A percentile compares a stretch with the other conserved stretches of the same genome.
These are phyloP conservation scores for Volvariella volvacea DNA, from an alignment of 1,284 basidiomycete species.

Conservation along the genomic window DNA sequence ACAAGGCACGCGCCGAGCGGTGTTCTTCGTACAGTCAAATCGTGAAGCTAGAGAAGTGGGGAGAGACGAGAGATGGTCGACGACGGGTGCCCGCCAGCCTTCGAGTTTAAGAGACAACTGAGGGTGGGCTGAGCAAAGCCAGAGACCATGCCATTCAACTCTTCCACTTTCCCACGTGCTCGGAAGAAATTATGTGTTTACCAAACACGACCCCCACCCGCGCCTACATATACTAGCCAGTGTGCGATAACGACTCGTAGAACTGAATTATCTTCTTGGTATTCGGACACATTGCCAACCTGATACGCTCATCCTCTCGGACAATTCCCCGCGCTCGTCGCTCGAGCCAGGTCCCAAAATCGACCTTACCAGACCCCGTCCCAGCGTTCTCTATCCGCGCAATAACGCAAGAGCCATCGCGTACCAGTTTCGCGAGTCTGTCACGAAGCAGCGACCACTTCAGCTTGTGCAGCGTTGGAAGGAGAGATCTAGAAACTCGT, in stretches of 20 bases:
- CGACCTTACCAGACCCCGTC: slow-evolving; percentile 18
- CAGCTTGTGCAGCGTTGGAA: slow-evolving; percentile 47
- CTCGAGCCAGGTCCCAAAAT: slow-evolving; percentile 50
- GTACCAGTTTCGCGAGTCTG: slow-evolving; percentile 44
- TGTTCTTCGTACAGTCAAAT: too few species aligned
- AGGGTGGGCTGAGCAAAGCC: too few species aligned
- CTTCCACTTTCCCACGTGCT: too few species aligned
- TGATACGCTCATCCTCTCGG: slow-evolving; percentile 53
- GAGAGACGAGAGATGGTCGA: too few species aligned
- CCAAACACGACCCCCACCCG: too few species aligned
- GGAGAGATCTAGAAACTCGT: slow-evolving; percentile 42
- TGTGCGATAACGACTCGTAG: slow-evolving; percentile 39
- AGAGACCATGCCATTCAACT: too few species aligned
- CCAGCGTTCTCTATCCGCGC: slow-evolving; percentile 10
- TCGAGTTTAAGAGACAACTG: too few species aligned
- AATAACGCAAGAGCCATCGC: slow-evolving; percentile 23
- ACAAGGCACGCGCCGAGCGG: too few species aligned
- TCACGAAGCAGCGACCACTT: slow-evolving; percentile 57
- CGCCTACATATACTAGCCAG: too few species aligned
- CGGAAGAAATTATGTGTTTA: too few species aligned
- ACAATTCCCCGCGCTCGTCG: slow-evolving; percentile 38
- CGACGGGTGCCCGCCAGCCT: too few species aligned
- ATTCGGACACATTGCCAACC: slow-evolving; percentile 61
- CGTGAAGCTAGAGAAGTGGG: too few species aligned
- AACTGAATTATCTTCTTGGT: slow-evolving; percentile 49